These are phyloP conservation scores for Grosmannia huntii DNA, from an alignment of 2,329 filamentous ascomycete species.

Conservation along the genomic window DNA sequence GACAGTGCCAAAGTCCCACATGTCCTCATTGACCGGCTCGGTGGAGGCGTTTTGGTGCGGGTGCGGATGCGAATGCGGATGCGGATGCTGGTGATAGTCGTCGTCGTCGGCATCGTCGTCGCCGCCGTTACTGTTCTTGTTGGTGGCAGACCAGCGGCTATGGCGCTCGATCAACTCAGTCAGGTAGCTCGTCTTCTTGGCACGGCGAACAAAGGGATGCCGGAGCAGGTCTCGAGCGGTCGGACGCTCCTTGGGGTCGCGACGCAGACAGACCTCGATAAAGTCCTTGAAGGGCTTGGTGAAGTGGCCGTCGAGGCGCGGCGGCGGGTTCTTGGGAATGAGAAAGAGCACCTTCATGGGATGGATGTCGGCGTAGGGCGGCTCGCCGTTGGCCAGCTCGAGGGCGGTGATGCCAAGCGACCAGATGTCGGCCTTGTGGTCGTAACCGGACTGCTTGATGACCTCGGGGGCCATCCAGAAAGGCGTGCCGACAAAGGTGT, in stretches of 20 bases:
- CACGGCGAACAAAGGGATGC: conserved; percentile 79
- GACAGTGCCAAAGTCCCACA: conserved; percentile 98
- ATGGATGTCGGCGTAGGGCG: conserved; percentile 91
- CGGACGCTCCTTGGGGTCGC: conserved; percentile 81
- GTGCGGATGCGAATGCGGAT: conserved; percentile 42
- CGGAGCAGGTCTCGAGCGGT: conserved; percentile 76
- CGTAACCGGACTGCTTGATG: conserved; percentile 96
- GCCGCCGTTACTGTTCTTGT: conserved; percentile 47
- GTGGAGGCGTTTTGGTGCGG: conserved; percentile 20
- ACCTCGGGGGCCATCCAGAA: conserved; percentile 99
- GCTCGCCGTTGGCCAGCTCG: conserved; percentile 82
- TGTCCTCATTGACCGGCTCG: conserved; percentile 57
- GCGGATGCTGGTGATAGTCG: conserved; percentile 37
- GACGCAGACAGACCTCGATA: conserved; percentile 68
- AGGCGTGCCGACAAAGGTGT: conserved; percentile 93
- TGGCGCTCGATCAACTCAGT: conserved; percentile 91
- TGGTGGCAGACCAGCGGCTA: conserved; percentile 71
- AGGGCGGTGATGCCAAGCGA: conserved; percentile 89
- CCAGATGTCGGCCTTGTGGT: conserved; percentile 97
- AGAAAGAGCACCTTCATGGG: conserved; percentile 97
- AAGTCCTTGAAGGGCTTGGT: conserved; percentile 77
- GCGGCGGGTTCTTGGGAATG: conserved; percentile 88
- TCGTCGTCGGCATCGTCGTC: conserved; percentile 53
- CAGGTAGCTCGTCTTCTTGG: conserved; percentile 91
- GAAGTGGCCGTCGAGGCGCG: conserved; percentile 67